Evolutionary conservation across 805 yeast genomes (phyloP), one percentile per base, ranked within the genome.

Genomic region (Metschnikowia drakensbergensis): DNA sequence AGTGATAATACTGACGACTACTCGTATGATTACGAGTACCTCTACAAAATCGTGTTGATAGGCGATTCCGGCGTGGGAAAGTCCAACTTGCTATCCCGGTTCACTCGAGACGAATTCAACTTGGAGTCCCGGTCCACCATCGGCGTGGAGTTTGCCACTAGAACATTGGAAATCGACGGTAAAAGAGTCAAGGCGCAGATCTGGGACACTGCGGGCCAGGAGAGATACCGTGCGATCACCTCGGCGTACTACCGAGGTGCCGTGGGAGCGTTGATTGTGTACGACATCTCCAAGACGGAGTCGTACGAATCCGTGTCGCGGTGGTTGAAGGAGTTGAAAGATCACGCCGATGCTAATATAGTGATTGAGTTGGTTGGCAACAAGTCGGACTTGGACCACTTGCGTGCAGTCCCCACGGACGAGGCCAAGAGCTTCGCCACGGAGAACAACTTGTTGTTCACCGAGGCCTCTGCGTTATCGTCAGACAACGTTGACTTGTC

Each of bases 131-230:
- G 94, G 68, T 86, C 96, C 46, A 92, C 99, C 27, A 92, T 92
- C 64, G 99, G 99, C 42, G 99, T 94, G 45, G 99, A 94, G 69
- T 92, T 92, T 73, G 98, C 98, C 38, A 94, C 98, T 23, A 80
- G 97, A 67, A 91, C 97, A 3, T 83, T 94, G 48, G 92, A 86
- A 60, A 83, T 87, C 53, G 92, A 86, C 56, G 90, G 89, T 37
- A 86, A 86, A 62, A 73, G 88, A 64, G 85, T 88, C 58, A 88
- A 88, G 67, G 92, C 95, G 3, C 96, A 89, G 69, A 85, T 90
- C 58, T 92, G 99, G 99, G 99, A 92, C 69, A 92, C 99, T 33
- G 99, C 99, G 2, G 99, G 99, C 53, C 99, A 92, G 74, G 99
- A 92, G 70, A 83, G 99, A 68, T 92, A 94, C 75, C 82, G 99